Evolutionary conservation across 2,329 filamentous ascomycete genomes (phyloP), one percentile per base, ranked within the genome.

Genomic region (Nemania bipapillata): DNA sequence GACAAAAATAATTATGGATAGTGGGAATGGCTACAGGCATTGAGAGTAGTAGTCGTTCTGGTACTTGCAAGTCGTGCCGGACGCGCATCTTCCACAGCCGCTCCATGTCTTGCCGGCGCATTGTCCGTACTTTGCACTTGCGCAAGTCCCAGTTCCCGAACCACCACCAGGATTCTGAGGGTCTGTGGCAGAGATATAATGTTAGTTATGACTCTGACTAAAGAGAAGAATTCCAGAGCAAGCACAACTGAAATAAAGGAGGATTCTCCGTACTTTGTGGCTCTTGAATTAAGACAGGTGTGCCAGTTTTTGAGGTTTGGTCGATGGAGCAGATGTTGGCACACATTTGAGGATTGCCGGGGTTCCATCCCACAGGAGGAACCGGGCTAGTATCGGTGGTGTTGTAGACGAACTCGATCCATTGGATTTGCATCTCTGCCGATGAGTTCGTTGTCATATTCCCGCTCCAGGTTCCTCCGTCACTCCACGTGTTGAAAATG

Each of bases 401-500:
- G 70, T 81, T 82, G 63, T 84, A 87, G 11, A 83, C 81, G 49
- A 81, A 76, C 69, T 87, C 85, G 61, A 87, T 83, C 84, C 84
- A 87, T 76, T 84, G 81, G 47, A 87, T 80, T 62, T 86, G 83
- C 74, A 86, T 78, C 63, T 81, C 82, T 0, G 84, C 84, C 35
- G 78, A 76, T 7, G 75, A 73, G 20, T 79, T 80, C 4, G 78
- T 73, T 22, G 64, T 70, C 75, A 77, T 86, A 54, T 82, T 79
- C 3, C 84, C 84, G 60, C 80, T 83, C 84, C 85, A 87, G 42
- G 77, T 78, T 4, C 85, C 85, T 30, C 85, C 84, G 70, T 86
- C 83, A 63, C 82, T 83, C 85, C 85, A 87, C 75, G 83, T 80
- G 74, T 87, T 86, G 74, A 86, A 80, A 47, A 85, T 81, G 42